Percentiles rank a stretch among this genome's conserved stretches.
Conservation (phyloP, 2,329 filamentous ascomycete genomes). For the Orbilia javanica region DNA sequence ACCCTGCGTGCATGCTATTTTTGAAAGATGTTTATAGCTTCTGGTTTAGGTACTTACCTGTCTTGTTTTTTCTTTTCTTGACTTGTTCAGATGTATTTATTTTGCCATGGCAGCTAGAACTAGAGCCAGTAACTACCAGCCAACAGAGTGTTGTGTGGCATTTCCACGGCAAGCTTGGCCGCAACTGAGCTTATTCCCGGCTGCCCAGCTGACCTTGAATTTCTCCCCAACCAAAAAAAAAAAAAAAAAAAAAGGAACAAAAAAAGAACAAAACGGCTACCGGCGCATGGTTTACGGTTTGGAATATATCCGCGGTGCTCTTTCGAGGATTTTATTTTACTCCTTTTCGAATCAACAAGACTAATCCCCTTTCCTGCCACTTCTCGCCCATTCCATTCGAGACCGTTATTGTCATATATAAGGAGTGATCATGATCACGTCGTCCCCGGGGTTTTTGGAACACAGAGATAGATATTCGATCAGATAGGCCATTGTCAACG, state of each 20-base stretch:
- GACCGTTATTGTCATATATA: neutral
- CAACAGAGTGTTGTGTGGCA: too few species aligned
- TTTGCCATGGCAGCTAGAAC: neutral
- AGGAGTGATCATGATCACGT: neutral
- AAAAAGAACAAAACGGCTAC: neutral
- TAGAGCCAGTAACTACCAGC: too few species aligned
- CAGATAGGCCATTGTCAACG: neutral
- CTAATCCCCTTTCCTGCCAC: neutral
- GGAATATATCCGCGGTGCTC: neutral
- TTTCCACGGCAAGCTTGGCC: neutral
- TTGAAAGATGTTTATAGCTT: neutral
- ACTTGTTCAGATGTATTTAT: conserved; percentile 13
- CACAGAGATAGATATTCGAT: conserved; percentile 2
- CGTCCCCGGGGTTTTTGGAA: neutral
- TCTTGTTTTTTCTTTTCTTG: neutral
- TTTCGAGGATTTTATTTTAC: neutral
- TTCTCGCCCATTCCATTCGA: neutral
- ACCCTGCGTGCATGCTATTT: conserved; percentile 2
- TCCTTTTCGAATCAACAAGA: too few species aligned
- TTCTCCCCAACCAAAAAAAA: neutral
- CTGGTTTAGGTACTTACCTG: neutral
- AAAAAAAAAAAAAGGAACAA: neutral
- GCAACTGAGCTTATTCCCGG: too few species aligned
- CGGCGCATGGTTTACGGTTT: neutral
- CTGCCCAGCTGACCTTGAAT: neutral